These are phyloP conservation scores for Luffa acutangula DNA, from an alignment of 306 rosid genomes.

Conservation along the genomic window DNA sequence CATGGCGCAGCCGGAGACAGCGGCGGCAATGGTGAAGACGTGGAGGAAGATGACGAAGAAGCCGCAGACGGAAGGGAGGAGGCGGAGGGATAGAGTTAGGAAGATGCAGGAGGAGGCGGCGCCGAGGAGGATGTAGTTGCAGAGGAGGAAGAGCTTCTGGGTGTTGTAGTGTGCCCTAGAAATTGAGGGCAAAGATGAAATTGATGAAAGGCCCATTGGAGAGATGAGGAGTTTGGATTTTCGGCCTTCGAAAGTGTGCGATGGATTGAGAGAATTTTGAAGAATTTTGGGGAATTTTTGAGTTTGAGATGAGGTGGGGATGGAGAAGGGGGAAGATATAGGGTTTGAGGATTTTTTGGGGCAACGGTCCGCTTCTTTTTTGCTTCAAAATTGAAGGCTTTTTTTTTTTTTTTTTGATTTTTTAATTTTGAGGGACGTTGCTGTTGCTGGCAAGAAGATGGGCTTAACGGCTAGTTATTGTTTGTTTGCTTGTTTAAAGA, in stretches of 20 bases:
- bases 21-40: constrained; percentile 53
- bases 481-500: background rate
- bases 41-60: constrained; percentile 81
- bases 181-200: background rate
- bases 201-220: background rate
- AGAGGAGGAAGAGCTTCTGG: constrained; percentile 65
- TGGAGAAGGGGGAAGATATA: background rate
- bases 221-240: constrained; percentile 14
- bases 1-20: constrained; percentile 62
- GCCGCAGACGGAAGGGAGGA: constrained; percentile 71
- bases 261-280: background rate
- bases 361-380: background rate
- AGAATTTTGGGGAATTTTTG: background rate
- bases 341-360: background rate
- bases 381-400: background rate
- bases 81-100: constrained; percentile 82
- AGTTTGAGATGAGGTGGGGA: background rate
- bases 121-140: constrained; percentile 81
- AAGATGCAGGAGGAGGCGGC: constrained; percentile 93
- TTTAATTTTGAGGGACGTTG: background rate
- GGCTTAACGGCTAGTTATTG: background rate
- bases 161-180: constrained; percentile 38
- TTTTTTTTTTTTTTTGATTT: background rate
- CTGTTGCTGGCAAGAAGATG: background rate
- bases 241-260: background rate